Evolutionary conservation across 208 protist species (phyloP).

Genomic region (Leishmania mexicana): DNA sequence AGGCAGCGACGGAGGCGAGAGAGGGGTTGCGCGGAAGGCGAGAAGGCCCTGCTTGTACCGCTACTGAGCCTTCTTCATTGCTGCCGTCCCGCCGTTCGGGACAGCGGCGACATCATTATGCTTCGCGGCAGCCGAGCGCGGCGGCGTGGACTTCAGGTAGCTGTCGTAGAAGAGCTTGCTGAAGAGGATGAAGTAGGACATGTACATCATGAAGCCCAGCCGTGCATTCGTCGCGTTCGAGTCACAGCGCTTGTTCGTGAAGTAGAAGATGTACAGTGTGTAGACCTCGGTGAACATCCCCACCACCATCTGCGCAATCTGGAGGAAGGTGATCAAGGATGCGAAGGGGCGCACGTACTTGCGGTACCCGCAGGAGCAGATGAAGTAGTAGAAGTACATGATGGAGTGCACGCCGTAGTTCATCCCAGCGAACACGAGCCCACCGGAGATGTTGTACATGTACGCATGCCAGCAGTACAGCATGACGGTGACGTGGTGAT

Average conservation of each 20-base stretch:
- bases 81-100: slow-evolving; percentile 1
- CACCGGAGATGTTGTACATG: slow-evolving; percentile 45
- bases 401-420: slow-evolving; percentile 94
- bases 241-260: slow-evolving; percentile 35
- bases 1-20: neutral
- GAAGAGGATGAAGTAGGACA: slow-evolving; percentile 93
- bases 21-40: neutral
- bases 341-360: slow-evolving; percentile 73
- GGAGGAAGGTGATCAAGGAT: slow-evolving; percentile 80
- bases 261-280: slow-evolving; percentile 49
- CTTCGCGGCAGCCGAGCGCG: slow-evolving; percentile 7
- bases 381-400: slow-evolving; percentile 96
- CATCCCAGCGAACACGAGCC: slow-evolving; percentile 88
- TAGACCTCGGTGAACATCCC: slow-evolving; percentile 70
- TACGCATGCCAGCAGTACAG: slow-evolving; percentile 94
- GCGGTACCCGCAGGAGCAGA: slow-evolving; percentile 66
- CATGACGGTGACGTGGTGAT: slow-evolving; percentile 92
- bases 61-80: slow-evolving; percentile 10
- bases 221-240: slow-evolving; percentile 62
- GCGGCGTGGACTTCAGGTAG: slow-evolving; percentile 57
- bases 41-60: neutral
- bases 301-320: slow-evolving; percentile 93
- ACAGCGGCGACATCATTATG: slow-evolving; percentile 9
- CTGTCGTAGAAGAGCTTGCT: slow-evolving; percentile 75
- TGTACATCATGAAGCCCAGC: slow-evolving; percentile 87